phyloP scores from a whole-genome alignment of 1,139 yeast species.

The Ogataea hybrid region DNA sequence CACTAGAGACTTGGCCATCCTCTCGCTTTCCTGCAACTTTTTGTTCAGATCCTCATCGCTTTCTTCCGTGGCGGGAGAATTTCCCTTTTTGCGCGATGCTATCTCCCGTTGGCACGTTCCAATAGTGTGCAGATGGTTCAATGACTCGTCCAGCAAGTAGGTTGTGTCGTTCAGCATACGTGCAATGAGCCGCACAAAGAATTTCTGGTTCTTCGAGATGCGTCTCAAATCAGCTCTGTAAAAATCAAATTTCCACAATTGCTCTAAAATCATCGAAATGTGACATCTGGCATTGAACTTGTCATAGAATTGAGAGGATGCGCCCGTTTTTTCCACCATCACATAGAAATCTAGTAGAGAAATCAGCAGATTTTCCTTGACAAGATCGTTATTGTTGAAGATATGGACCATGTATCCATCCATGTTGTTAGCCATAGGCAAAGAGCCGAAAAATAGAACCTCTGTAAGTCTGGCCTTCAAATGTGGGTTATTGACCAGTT shows the following conservation, averaged over 20 bases:
- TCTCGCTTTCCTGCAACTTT: constrained; percentile 62
- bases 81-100: constrained; percentile 41
- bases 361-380: constrained; percentile 67
- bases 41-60: constrained; percentile 57
- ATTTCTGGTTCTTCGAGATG: constrained; percentile 67
- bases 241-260: constrained; percentile 71
- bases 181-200: constrained; percentile 89
- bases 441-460: constrained; percentile 71
- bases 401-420: constrained; percentile 75
- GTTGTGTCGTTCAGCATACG: constrained; percentile 94
- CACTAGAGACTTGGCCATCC: constrained; percentile 78
- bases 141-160: constrained; percentile 84
- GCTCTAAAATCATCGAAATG: constrained; percentile 78
- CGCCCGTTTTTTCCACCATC: constrained; percentile 94
- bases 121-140: constrained; percentile 73
- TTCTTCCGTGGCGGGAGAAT: constrained; percentile 48
- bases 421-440: constrained; percentile 48
- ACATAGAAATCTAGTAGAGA: constrained; percentile 88
- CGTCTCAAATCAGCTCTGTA: constrained; percentile 67
- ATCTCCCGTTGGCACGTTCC: constrained; percentile 69
- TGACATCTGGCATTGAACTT: constrained; percentile 89
- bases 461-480: constrained; percentile 84
- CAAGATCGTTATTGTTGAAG: constrained; percentile 62
- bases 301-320: constrained; percentile 93
- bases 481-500: constrained; percentile 87